phyloP scores from a whole-genome alignment of 1,284 basidiomycete species.

The Xerocomus amazonicus region DNA sequence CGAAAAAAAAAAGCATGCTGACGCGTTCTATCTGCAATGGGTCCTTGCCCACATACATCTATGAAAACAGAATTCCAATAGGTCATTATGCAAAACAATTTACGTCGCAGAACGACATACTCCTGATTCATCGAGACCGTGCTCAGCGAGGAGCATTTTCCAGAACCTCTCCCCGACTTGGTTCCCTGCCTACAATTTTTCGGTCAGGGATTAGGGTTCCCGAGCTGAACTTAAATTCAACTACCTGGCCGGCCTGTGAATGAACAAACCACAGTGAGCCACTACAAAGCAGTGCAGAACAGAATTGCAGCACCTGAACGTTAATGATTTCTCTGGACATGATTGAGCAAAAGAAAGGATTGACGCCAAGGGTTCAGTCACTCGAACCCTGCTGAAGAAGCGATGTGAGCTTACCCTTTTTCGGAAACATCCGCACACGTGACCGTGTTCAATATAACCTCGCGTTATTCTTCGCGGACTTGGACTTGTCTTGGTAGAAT shows the following conservation, averaged over 20 bases:
- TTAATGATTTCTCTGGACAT: constrained; percentile 65
- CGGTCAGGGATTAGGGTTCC: constrained; percentile 16
- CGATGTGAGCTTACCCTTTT: constrained; percentile 9
- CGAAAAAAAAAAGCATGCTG: constrained; percentile 6
- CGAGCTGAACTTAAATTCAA: not conserved
- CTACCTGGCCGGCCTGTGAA: constrained; percentile 58
- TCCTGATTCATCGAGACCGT: constrained; percentile 69
- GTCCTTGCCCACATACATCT: constrained; percentile 50
- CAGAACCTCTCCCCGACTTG: constrained; percentile 80
- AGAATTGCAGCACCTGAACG: constrained; percentile 46
- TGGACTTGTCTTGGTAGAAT: not conserved
- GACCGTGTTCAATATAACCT: constrained; percentile 16
- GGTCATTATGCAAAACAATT: constrained; percentile 28
- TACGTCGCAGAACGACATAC: constrained; percentile 39
- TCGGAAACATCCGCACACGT: constrained; percentile 14
- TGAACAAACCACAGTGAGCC: constrained; percentile 6
- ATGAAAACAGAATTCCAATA: constrained; percentile 1
- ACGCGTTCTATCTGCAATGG: constrained; percentile 47
- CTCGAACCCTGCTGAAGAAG: constrained; percentile 5
- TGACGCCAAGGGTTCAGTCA: constrained; percentile 4
- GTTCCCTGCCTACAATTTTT: constrained; percentile 54
- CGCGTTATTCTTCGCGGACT: too few species aligned
- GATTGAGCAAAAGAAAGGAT: constrained; percentile 17
- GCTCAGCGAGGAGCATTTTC: constrained; percentile 76
- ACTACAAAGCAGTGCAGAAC: not conserved